Conservation (phyloP, 495 filamentous ascomycete species). For the Hypoxylon fragiforme region DNA sequence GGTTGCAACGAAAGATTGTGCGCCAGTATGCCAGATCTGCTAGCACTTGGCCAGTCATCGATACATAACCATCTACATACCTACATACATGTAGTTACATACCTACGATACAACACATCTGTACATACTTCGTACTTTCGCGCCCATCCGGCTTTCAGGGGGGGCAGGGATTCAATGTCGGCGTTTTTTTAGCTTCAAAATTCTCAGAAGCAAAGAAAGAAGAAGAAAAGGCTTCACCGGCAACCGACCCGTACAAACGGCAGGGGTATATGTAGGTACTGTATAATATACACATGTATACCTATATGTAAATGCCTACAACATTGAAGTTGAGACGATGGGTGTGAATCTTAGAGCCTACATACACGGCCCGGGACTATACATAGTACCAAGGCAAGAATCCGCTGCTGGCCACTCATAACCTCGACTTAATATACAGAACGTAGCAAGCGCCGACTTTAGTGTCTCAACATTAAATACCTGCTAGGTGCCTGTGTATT, state of each 20-base stretch:
- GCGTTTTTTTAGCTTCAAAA: conserved; percentile 31
- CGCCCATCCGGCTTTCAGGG: conserved; percentile 18
- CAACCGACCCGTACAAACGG: conserved; percentile 28
- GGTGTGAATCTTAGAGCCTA: conserved; percentile 31
- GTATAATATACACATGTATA: no score
- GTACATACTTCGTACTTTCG: not conserved
- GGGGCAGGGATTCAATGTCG: conserved; percentile 30
- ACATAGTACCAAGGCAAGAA: conserved; percentile 26
- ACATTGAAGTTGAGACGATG: not conserved
- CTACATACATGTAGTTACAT: no score
- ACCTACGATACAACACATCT: no score
- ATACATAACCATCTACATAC: no score
- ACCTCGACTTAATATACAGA: conserved; percentile 40
- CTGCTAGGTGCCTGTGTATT: no score
- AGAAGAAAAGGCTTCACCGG: conserved; percentile 30
- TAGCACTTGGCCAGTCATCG: conserved; percentile 16
- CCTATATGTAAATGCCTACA: not conserved
- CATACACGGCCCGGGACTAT: conserved; percentile 33
- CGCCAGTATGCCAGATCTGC: conserved; percentile 29
- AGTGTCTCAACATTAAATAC: conserved; percentile 32
- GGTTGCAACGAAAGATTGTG: conserved; percentile 28
- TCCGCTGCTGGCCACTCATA: conserved; percentile 34
- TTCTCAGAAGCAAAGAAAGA: no score
- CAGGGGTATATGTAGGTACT: conserved; percentile 18
- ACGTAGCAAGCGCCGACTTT: conserved; percentile 35